phyloP scores from a whole-genome alignment of 1,284 basidiomycete species.

The Trametes polyzona region DNA sequence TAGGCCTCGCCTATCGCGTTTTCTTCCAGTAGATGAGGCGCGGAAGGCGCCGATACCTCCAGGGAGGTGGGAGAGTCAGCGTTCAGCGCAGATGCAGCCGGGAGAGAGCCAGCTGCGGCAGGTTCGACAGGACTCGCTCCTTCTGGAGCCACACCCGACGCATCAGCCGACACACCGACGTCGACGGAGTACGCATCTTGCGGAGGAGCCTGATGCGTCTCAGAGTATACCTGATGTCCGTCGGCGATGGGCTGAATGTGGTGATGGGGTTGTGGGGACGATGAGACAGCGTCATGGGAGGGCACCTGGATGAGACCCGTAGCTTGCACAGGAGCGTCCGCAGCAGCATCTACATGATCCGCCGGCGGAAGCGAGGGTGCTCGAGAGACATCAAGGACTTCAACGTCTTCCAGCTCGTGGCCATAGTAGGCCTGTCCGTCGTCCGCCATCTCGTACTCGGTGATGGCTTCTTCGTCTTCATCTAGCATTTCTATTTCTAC shows the following conservation, averaged over 20 bases:
- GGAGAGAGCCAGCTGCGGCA: too few relatives aligned
- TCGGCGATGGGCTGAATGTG: too few relatives aligned
- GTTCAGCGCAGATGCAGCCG: too few relatives aligned
- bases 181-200: too few relatives aligned
- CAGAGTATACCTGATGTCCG: too few relatives aligned
- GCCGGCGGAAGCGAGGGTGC: conserved; percentile 34
- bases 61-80: too few relatives aligned
- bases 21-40: not conserved
- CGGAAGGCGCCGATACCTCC: not conserved
- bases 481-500: conserved; percentile 79
- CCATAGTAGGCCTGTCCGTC: conserved; percentile 43
- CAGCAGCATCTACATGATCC: not conserved
- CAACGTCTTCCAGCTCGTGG: conserved; percentile 51
- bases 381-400: conserved; percentile 60
- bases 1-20: too few relatives aligned
- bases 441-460: conserved; percentile 77
- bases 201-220: too few relatives aligned
- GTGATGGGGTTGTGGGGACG: not conserved
- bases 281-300: not conserved
- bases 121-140: too few relatives aligned
- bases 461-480: conserved; percentile 49
- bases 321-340: not conserved
- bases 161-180: too few relatives aligned
- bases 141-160: too few relatives aligned
- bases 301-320: conserved; percentile 11